Conservation (phyloP, 225 moss, liverwort and hornwort genomes). For the Polytrichum formosum region DNA sequence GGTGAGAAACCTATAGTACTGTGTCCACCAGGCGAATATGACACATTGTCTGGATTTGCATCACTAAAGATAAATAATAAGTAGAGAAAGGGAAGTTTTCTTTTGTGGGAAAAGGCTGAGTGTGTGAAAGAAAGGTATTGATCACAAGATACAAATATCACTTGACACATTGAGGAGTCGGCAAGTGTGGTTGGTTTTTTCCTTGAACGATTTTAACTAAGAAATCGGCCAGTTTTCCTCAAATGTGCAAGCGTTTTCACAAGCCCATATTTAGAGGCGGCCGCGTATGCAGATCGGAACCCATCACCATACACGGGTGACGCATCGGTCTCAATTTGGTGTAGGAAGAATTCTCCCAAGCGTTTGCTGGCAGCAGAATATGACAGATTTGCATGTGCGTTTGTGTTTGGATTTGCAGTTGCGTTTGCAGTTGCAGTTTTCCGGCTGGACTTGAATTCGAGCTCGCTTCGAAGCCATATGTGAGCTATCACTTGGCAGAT, state of each 20-base stretch:
- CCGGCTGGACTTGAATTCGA: conserved; percentile 25
- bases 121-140: too few relatives aligned
- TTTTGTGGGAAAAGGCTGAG: too few relatives aligned
- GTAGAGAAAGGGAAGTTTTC: too few relatives aligned
- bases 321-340: conserved; percentile 61
- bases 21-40: too few relatives aligned
- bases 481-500: conserved; percentile 97
- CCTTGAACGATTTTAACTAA: conserved; percentile 4
- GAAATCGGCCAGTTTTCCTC: conserved; percentile 34
- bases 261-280: conserved; percentile 31
- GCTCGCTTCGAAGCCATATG: conserved; percentile 64
- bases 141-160: too few relatives aligned
- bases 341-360: conserved; percentile 59
- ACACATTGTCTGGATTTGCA: too few relatives aligned
- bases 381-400: too few relatives aligned
- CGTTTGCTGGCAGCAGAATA: conserved; percentile 29
- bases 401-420: too few relatives aligned
- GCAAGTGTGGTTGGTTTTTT: too few relatives aligned
- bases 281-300: conserved; percentile 37
- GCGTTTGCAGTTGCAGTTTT: conserved; percentile 12
- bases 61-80: too few relatives aligned
- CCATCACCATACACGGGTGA: conserved; percentile 63
- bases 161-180: too few relatives aligned
- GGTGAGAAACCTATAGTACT: too few relatives aligned
- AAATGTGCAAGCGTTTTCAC: conserved; percentile 34